A percentile compares a stretch with the other conserved stretches of the same genome.
Conservation (phyloP, 768 basidiomycete species). For the Mycena rebaudengoi region DNA sequence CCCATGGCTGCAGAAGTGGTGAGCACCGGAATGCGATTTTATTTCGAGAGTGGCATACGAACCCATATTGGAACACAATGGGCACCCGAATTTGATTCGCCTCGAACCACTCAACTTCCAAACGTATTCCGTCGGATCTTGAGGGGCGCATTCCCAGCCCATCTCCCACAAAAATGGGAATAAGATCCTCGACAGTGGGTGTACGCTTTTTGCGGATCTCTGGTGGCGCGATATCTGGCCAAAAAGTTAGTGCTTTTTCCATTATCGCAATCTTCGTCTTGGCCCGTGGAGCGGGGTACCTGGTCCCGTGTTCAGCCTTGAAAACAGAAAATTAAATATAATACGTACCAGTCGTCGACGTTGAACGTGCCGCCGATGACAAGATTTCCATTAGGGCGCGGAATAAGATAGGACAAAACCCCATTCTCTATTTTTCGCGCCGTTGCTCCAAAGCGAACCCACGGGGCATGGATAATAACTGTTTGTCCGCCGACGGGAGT, state of each 20-base stretch:
- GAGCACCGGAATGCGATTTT: neutral
- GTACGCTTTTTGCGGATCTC: constrained; percentile 36
- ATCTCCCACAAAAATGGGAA: constrained; percentile 44
- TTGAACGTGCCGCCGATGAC: constrained; percentile 69
- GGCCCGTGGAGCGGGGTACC: constrained; percentile 27
- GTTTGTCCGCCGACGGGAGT: constrained; percentile 72
- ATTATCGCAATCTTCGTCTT: constrained; percentile 29
- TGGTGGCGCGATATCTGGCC: constrained; percentile 46
- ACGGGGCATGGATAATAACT: constrained; percentile 61
- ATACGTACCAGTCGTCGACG: constrained; percentile 47
- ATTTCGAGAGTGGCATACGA: constrained; percentile 22
- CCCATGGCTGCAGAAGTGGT: constrained; percentile 53
- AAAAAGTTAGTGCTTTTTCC: constrained; percentile 31
- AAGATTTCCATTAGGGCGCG: constrained; percentile 60
- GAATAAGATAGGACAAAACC: constrained; percentile 65
- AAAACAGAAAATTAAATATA: neutral
- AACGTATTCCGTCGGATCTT: constrained; percentile 61
- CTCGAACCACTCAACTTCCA: constrained; percentile 54
- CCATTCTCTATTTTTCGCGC: constrained; percentile 22
- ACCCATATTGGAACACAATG: constrained; percentile 66
- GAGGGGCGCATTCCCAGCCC: constrained; percentile 58
- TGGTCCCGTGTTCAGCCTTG: neutral
- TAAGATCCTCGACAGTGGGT: constrained; percentile 44
- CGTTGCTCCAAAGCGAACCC: constrained; percentile 38
- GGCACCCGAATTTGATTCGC: constrained; percentile 41